phyloP scores from a whole-genome alignment of 768 basidiomycete species.

The Pulveroboletus sp. region DNA sequence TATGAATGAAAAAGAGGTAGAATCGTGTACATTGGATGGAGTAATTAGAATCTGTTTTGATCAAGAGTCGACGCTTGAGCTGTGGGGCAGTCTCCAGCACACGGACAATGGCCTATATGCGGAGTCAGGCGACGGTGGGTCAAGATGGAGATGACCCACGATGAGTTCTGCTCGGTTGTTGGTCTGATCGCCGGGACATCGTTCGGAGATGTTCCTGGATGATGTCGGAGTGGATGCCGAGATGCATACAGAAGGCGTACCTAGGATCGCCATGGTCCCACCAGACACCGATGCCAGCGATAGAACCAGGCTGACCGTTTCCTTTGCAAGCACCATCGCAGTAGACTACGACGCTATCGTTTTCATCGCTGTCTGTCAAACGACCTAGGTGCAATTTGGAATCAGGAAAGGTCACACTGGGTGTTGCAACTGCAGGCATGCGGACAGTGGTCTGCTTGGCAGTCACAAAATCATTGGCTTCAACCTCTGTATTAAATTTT shows the following conservation, averaged over 20 bases:
- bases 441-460: conserved; percentile 26
- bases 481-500: conserved; percentile 55
- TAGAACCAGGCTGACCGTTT: conserved; percentile 66
- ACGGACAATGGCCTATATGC: conserved; percentile 78
- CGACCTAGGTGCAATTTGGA: not conserved
- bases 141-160: conserved; percentile 41
- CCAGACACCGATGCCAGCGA: conserved; percentile 88
- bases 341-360: conserved; percentile 57
- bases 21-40: conserved; percentile 63
- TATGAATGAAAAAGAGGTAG: not conserved
- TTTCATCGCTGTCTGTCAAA: conserved; percentile 23
- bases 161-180: conserved; percentile 90
- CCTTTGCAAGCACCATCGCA: conserved; percentile 85
- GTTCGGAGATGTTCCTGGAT: conserved; percentile 76
- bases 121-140: not conserved
- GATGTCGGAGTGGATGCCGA: not conserved
- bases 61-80: conserved; percentile 54
- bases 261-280: conserved; percentile 72
- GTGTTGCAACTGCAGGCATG: conserved; percentile 20
- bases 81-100: conserved; percentile 71
- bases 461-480: conserved; percentile 58
- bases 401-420: conserved; percentile 20
- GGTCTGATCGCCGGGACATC: conserved; percentile 80
- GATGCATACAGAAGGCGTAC: conserved; percentile 24
- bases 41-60: conserved; percentile 87